Base-by-base conservation (phyloP, 2,329 filamentous ascomycete species). In the Leptographium lundbergii region DNA sequence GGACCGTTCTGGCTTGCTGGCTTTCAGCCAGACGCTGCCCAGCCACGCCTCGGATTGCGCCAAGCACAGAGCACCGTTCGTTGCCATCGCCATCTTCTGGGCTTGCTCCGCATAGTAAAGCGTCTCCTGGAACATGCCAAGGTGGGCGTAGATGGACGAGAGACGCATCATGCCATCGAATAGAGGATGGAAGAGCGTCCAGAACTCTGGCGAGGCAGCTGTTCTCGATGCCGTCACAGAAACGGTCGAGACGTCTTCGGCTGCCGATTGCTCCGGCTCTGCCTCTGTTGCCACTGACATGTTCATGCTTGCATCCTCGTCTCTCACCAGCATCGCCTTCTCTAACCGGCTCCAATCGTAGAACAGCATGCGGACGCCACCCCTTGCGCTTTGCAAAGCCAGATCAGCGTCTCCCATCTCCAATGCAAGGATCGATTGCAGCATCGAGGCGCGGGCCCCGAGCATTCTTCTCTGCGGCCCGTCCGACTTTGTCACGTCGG, bases 91-190 rank as follows among this genome's bases (percentile, higher is more conserved):
- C 61, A 95, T 81, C 66, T 87, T 89, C 58, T 87, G 77, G 0
- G 91, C 91, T 66, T 94, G 88, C 65, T 96, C 87, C 1, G 87
- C 86, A 65, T 95, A 95, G 69, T 91, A 94, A 0, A 92, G 74
- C 2, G 92, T 92, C 69, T 97, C 92, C 61, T 89, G 85, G 63
- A 91, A 89, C 72, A 95, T 81, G 32, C 94, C 94, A 63, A 94
- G 81, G 63, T 95, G 87, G 1, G 87, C 84, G 65, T 91, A 96
- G 1, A 95, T 76, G 4, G 81, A 80, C 0, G 90, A 90, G 3
- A 96, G 80, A 60, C 91, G 85, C 61, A 85, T 72, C 17, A 95
- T 75, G 59, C 85, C 83, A 34, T 82, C 80, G 65, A 91, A 85
- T 24, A 96, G 78, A 1, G 86, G 84, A 32, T 83, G 81, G 9